Base-by-base conservation (phyloP, 805 yeast species). In the Yarrowia sp. region DNA sequence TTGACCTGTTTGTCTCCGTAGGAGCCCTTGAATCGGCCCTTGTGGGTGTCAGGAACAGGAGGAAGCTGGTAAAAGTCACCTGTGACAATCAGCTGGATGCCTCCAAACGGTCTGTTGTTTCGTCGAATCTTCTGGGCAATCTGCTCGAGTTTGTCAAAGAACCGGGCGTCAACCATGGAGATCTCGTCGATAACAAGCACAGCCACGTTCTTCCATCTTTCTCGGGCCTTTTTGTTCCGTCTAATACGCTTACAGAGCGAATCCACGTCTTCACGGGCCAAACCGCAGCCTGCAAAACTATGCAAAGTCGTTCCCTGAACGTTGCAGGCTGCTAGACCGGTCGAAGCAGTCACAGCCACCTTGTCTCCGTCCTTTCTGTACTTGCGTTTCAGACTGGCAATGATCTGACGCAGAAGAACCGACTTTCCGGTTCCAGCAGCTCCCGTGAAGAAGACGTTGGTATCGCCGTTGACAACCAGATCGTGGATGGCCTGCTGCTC, bases 361-460 rank as follows among this genome's bases (percentile, higher is more conserved):
- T 81, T 77, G 12, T 81, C 80, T 1, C 77, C 74, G 2, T 82
- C 80, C 12, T 72, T 68, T 0, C 83, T 81, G 75, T 85, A 82
- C 53, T 82, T 79, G 0, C 73, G 70, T 19, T 78, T 77, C 63
- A 92, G 78, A 36, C 82, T 81, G 19, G 79, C 75, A 22, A 95
- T 92, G 36, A 95, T 80, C 48, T 87, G 86, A 64, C 86, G 83
- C 64, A 95, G 79, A n/a, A 95, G 80, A 4, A 95, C 89, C 1
- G 99, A 94, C 76, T 95, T 95, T 75, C 99, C 99, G 0, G 99
- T 95, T 74, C 99, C 99, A 0, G 99, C 99, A 42, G 98, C 92
- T 64, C 99, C 99, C 0, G 99, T 95, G 76, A 91, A 95, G 75
- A 95, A 95, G 2, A 95, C 79, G 70, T 89, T 91, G 16, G 81